phyloP scores from a whole-genome alignment of 108 stramenopile genomes.

The Hondaea fermentalgiana region DNA sequence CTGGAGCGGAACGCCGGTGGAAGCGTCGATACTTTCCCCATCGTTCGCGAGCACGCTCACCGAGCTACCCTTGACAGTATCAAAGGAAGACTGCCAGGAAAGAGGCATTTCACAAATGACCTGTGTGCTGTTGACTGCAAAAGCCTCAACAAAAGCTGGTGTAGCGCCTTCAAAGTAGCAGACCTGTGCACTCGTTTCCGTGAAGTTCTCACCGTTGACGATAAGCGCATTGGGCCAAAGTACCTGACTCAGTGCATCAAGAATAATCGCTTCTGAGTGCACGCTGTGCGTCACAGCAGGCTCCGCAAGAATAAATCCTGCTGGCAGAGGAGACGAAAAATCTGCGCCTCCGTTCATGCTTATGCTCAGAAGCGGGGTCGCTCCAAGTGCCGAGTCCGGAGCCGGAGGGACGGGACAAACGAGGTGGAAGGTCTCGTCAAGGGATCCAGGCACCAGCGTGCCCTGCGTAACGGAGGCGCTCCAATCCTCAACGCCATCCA shows the following conservation, averaged over 20 bases:
- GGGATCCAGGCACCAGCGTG: too few species aligned
- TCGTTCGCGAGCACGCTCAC: too few species aligned
- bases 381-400: too few species aligned
- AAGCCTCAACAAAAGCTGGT: background rate
- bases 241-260: background rate
- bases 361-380: background rate
- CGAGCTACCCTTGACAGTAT: too few species aligned
- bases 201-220: background rate
- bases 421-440: too few species aligned
- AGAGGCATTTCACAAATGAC: background rate
- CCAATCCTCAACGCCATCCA: too few species aligned
- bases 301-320: background rate
- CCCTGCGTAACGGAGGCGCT: background rate
- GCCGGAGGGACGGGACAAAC: too few species aligned
- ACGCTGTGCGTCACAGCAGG: background rate
- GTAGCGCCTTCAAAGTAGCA: background rate
- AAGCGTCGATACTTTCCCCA: too few species aligned
- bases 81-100: background rate
- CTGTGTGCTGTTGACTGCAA: background rate
- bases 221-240: background rate
- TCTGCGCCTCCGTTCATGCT: background rate
- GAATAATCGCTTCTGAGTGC: background rate
- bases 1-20: too few species aligned
- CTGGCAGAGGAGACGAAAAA: background rate
- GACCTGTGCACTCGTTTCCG: background rate